phyloP scores from a whole-genome alignment of 164 flowering plant genomes.

The Umbellularia californica region DNA sequence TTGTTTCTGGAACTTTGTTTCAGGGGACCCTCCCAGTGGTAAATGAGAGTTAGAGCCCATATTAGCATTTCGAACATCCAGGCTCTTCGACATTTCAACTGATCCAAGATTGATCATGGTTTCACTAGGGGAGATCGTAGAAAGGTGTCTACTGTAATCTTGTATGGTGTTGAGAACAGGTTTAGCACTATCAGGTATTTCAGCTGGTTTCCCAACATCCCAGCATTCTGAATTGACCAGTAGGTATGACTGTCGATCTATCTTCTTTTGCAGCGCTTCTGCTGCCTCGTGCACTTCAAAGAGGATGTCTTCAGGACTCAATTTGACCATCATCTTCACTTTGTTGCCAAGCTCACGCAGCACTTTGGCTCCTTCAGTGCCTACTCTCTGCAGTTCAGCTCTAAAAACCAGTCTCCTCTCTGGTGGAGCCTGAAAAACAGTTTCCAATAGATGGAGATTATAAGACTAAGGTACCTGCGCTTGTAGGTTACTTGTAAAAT shows the following conservation, averaged over 20 bases:
- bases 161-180: slow-evolving; percentile 9
- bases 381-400: slow-evolving; percentile 61
- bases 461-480: no score
- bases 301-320: slow-evolving; percentile 44
- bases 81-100: slow-evolving; percentile 19
- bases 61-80: slow-evolving; percentile 22
- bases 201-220: slow-evolving; percentile 42
- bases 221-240: slow-evolving; percentile 69
- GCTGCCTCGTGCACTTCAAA: slow-evolving; percentile 73
- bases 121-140: slow-evolving; percentile 50
- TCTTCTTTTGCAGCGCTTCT: slow-evolving; percentile 74
- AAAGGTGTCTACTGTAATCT: slow-evolving; percentile 21
- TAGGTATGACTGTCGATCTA: slow-evolving; percentile 68
- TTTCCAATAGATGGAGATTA: background rate
- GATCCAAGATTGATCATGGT: slow-evolving; percentile 45
- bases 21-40: slow-evolving; percentile 32
- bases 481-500: no score
- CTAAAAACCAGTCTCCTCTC: slow-evolving; percentile 65
- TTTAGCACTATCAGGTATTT: slow-evolving; percentile 30
- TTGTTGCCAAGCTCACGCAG: slow-evolving; percentile 70
- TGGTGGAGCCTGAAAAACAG: slow-evolving; percentile 55
- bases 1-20: slow-evolving; percentile 28
- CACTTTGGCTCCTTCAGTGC: slow-evolving; percentile 78
- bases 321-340: slow-evolving; percentile 70
- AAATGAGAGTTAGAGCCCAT: slow-evolving; percentile 15